Evolutionary conservation across 2,329 filamentous ascomycete genomes (phyloP), one percentile per base, ranked within the genome.

Genomic region (Fusarium verrucosum): DNA sequence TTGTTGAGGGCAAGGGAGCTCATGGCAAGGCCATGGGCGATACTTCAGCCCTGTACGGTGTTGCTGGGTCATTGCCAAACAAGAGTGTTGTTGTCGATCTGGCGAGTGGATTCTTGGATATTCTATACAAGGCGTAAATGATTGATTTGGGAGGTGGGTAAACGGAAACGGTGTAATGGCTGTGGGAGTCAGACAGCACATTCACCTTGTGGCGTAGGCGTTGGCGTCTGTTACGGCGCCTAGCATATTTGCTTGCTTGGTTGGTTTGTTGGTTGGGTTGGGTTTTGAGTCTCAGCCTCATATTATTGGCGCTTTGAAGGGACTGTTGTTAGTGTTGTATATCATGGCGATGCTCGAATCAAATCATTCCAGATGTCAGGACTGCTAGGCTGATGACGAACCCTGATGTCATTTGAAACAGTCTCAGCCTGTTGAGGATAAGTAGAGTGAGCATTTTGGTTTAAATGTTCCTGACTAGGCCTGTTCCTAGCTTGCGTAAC

Each of bases 71-170:
- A 73, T 79, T 99, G 77, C 95, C 95, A 2, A 96, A 99, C 76
- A 98, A 98, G 85, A 92, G 91, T 69, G 89, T 99, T 30, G 93
- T 99, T 28, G 92, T 92, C 66, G 92, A 96, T 71, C 79, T 99
- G 74, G 94, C 94, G 3, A 92, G 85, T 68, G 94, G 93, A 1
- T 99, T 98, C 78, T 82, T 98, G 74, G 94, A 98, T 79, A 89
- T 95, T 49, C 76, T 97, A 77, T 97, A 97, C 79, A 96, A 96
- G 82, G 89, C 90, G 59, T 95, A 80, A 79, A 35, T 43, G 17
- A 45, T 38, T 42, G n/a, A 44, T 38, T 41, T 33, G 42, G 44
- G 43, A 43, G 26, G 41, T 30, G 16, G 23, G 41, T 41, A 37
- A 41, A 41, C 41, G 13, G 30, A 38, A 43, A 37, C 26, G 38